Base-by-base conservation (phyloP, 1,284 basidiomycete genomes). In the Ganoderma sp. region DNA sequence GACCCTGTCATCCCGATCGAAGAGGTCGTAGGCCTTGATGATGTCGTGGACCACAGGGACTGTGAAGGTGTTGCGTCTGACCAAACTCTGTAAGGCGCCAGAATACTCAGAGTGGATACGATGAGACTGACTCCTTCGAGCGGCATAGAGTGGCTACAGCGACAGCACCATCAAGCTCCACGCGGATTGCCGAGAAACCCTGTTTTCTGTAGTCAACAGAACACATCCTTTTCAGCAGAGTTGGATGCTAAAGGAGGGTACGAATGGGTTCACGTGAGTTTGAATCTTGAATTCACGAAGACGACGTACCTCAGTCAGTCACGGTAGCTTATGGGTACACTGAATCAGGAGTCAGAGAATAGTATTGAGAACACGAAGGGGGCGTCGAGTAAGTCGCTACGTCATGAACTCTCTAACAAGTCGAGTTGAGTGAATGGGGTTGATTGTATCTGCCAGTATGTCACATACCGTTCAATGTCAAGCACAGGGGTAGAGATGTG, bases 1-100 rank as follows among this genome's bases (percentile, higher is more conserved):
- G 45, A 88, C 82, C 45, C 83, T 81, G 70, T 88, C 86, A 68
- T 88, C 87, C 62, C 76, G 80, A 76, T 87, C 85, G 39, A 81
- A 82, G 1, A 85, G 69, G 28, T 82, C 81, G 69, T 86, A 86
- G 0, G 80, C 80, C 58, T 81, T 75, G 48, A 83, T 76, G 48
- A 87, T 68, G 32, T 87, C 85, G 0, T 74, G 43, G 17, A 78
- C 74, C 15, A 86, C 69, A 15, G 67, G 71, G 7, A 63, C 65
- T 25, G 73, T 79, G 72, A 84, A 84, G 4, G 81, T 83, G 72
- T 87, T 88, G 57, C 82, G 79, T 69, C 86, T 87, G 66, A 17
- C n/a, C 19, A 45, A 56, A 22, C 12, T n/a, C 50, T 28, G 10
- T 58, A 32, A 41, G 3, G 65, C 15, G 8, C 52, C 6, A 39